These are phyloP conservation scores for Allium fistulosum DNA, from an alignment of 106 monocot genomes.

Conservation along the genomic window DNA sequence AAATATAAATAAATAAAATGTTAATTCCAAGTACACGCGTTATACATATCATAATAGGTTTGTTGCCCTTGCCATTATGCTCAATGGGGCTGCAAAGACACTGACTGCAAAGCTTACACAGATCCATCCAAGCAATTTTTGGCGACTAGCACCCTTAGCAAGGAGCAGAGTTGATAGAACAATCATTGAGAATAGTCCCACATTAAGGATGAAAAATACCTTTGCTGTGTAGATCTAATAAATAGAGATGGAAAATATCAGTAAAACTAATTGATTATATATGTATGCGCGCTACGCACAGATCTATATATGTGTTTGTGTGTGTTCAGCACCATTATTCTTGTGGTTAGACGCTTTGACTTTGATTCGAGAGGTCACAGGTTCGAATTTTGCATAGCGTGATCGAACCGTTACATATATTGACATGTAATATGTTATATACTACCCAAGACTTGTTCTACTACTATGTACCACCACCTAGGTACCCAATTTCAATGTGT, in stretches of 20 bases:
- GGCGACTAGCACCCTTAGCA: slow-evolving; percentile 12
- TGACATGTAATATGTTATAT: background rate
- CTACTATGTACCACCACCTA: background rate
- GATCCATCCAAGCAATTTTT: slow-evolving; percentile 30
- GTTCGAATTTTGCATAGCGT: too few species aligned
- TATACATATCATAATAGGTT: background rate
- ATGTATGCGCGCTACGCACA: too few species aligned
- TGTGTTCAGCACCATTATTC: too few species aligned
- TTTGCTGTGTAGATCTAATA: slow-evolving; percentile 19
- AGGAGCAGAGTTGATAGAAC: slow-evolving; percentile 25
- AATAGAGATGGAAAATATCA: too few species aligned
- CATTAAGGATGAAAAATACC: slow-evolving; percentile 23
- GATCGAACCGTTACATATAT: background rate
- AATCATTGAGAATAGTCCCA: slow-evolving; percentile 30
- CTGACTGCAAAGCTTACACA: slow-evolving; percentile 26
- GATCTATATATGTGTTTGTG: too few species aligned
- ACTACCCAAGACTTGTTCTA: background rate
- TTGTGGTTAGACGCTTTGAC: too few species aligned
- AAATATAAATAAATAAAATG: too few species aligned
- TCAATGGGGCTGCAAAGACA: slow-evolving; percentile 41
- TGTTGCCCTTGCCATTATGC: slow-evolving; percentile 27
- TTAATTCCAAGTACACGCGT: too few species aligned
- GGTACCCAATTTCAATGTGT: background rate
- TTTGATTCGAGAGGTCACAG: too few species aligned
- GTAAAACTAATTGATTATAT: too few species aligned